Conservation (phyloP, 371 early-diverging fungal species). For the Mortierella sp. region DNA sequence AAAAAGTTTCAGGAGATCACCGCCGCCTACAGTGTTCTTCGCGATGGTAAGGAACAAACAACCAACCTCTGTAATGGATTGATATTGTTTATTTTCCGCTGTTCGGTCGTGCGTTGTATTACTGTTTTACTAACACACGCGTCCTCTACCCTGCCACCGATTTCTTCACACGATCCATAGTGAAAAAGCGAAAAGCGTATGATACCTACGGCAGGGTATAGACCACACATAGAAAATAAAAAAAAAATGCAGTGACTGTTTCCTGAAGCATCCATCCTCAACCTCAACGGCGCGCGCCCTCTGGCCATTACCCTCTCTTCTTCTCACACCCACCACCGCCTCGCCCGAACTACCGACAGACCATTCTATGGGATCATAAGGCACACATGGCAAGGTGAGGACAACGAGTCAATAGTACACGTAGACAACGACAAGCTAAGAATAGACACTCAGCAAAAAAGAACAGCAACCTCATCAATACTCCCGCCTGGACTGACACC, state of each 20-base stretch:
- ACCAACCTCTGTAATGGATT: not conserved
- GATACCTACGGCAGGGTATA: slow-evolving; percentile 35
- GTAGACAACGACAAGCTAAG: not conserved
- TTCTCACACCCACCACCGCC: not conserved
- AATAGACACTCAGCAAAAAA: not conserved
- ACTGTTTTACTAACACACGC: not conserved
- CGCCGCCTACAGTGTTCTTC: slow-evolving; percentile 69
- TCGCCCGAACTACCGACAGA: not conserved
- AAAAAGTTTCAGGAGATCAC: slow-evolving; percentile 70
- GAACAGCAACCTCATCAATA: not conserved
- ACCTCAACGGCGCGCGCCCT: not conserved
- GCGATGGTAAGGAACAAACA: slow-evolving; percentile 62
- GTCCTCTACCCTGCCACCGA: too few relatives aligned
- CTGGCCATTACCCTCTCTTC: not conserved
- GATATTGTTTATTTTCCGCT: not conserved
- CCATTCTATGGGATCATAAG: slow-evolving; percentile 1
- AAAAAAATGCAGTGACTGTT: not conserved
- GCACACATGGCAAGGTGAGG: slow-evolving; percentile 11
- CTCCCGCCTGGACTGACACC: not conserved
- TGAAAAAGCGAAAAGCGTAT: slow-evolving; percentile 38
- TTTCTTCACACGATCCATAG: not conserved
- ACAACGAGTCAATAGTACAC: not conserved
- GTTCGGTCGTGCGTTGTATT: not conserved
- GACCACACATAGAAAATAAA: too few relatives aligned
- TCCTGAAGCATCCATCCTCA: not conserved